Base-by-base conservation (phyloP, 345 rosid genomes). In the Syzygium aqueum region DNA sequence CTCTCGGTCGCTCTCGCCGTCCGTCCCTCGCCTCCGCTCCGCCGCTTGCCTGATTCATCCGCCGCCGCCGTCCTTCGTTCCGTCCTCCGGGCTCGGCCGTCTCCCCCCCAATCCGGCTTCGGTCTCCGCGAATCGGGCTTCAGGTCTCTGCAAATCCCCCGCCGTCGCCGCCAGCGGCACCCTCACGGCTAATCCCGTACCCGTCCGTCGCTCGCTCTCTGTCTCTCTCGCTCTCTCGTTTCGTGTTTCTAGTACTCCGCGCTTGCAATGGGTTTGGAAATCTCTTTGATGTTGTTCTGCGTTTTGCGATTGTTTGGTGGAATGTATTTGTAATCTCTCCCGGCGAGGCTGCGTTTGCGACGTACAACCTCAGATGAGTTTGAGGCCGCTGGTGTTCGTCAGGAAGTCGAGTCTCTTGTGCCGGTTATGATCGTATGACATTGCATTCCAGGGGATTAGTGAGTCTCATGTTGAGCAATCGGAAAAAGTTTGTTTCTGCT, bases 151-250 rank as follows among this genome's bases (percentile, higher is more conserved):
- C n/a, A 91, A 94, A 90, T 86, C 90, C 86, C 28, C 87, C 80
- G 80, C 87, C 50, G 46, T 92, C 86, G 86, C 90, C 11, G 85
- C 93, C 65, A 43, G 89, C n/a, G 93, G 92, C 84, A 89, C 94
- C 85, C 91, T 95, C 88, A 93, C 90, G 87, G 92, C 91, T 87
- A 93, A 93, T 87, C 92, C 94, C 1, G 90, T 91, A 53, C 91
- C 96, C 91, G 95, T 94, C 82, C 65, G 91, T 89, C 30, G 28
- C 53, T 49, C 13, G 25, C 56, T 27, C 53, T 13, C 73, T n/a
- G 30, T 25, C n/a, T 57, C 65, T 27, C 30, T 27, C 16, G 0
- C 30, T 13, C 33, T 13, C 17, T 8, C 23, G 10, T 33, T 67
- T 67, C 37, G 80, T 67, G 46, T 67, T 67, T 67, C 46, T 67